Conservation (phyloP, 2,329 filamentous ascomycete genomes). For the Stachybotrys echinatus region DNA sequence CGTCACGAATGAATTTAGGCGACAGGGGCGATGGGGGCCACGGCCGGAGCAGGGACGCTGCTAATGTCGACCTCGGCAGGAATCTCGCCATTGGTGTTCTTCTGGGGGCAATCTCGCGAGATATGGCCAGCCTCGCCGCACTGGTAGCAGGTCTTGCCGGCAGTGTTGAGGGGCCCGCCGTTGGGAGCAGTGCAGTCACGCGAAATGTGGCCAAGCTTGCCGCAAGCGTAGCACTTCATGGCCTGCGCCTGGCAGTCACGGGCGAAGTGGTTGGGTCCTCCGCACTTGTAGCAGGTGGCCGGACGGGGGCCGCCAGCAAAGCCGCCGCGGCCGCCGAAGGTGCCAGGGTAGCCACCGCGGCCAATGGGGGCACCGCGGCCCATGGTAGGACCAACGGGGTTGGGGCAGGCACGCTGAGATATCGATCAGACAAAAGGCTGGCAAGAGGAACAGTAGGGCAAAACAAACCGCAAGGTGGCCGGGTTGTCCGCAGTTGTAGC, state of each 20-base stretch:
- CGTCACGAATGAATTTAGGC: slow-evolving; percentile 20
- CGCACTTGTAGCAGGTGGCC: slow-evolving; percentile 70
- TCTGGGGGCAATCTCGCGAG: slow-evolving; percentile 86
- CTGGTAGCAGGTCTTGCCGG: slow-evolving; percentile 97
- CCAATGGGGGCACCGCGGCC: slow-evolving; percentile 62
- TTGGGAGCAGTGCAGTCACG: slow-evolving; percentile 94
- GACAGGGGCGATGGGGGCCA: slow-evolving; percentile 39
- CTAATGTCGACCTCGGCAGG: slow-evolving; percentile 36
- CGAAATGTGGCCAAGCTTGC: slow-evolving; percentile 91
- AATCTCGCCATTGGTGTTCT: slow-evolving; percentile 50
- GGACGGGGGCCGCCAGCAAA: slow-evolving; percentile 65
- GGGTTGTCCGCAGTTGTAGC: slow-evolving; percentile 93
- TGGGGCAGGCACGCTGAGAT: slow-evolving; percentile 72
- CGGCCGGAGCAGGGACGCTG: slow-evolving; percentile 35
- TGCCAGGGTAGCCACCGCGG: slow-evolving; percentile 63
- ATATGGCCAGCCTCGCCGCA: slow-evolving; percentile 96
- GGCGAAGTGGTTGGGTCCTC: slow-evolving; percentile 94
- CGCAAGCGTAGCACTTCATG: slow-evolving; percentile 98
- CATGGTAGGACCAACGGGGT: slow-evolving; percentile 56
- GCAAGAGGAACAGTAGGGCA: background rate
- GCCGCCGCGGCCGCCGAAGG: slow-evolving; percentile 65
- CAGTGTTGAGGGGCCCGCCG: slow-evolving; percentile 89
- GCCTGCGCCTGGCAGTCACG: slow-evolving; percentile 97
- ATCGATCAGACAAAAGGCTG: background rate
- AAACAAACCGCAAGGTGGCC: slow-evolving; percentile 81